Base-by-base conservation (phyloP, 345 rosid genomes). In the Pistacia vera region DNA sequence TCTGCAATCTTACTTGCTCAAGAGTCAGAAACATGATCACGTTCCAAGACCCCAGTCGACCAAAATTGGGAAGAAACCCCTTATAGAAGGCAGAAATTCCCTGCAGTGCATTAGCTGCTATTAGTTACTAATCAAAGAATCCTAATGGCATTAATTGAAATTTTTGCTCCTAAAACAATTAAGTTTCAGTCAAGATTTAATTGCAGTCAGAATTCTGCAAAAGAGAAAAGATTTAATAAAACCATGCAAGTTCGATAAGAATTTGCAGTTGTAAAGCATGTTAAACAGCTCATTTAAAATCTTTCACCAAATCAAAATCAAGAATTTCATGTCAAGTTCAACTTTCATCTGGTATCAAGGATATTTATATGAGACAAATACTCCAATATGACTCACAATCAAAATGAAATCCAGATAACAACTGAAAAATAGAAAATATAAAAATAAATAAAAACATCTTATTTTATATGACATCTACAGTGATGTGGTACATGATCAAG, bases 1-100 rank as follows among this genome's bases (percentile, higher is more conserved):
- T 44, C 44, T 65, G 66, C n/a, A 63, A 51, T 71, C 86, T 87
- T 88, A 96, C 99, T 83, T 93, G 97, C 83, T 93, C 99, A 55
- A 93, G 87, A 48, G 93, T 93, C 76, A 96, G 90, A 86, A 96
- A 96, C 99, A 96, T 93, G 57, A 93, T 73, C 18, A 78, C 98
- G 1, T 96, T 96, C 99, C 99, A 96, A 62, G 97, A 91, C 71
- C 98, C 99, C 49, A 96, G 90, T 77, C 97, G 87, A 66, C 87
- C 87, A 70, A 96, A 93, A 86, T 96, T 96, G 16, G 97, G 98
- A 56, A 93, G 84, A 79, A 96, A 96, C 20, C 99, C 98, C 84
- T 96, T 96, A 65, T 93, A 96, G 74, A 93, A 96, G 71, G 97
- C 97, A 59, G 86, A 83, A 75, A 90, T 62, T 36, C 98, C 99